phyloP scores from a whole-genome alignment of 2,329 filamentous ascomycete genomes.

The Periconia sp. region DNA sequence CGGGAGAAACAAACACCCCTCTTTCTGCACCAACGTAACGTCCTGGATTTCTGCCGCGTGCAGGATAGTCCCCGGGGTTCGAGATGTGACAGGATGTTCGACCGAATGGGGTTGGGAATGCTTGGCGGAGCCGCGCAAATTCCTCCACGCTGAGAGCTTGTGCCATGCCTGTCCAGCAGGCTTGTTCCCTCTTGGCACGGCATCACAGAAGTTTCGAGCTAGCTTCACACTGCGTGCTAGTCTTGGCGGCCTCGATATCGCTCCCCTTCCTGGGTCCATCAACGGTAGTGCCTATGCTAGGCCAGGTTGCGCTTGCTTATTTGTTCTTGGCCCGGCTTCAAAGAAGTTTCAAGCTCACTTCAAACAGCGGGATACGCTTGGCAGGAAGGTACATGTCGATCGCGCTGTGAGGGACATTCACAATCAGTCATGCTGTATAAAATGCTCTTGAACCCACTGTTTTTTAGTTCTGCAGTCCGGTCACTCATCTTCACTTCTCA shows the following conservation, averaged over 20 bases:
- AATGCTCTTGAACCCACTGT: conserved; percentile 21
- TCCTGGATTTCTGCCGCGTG: neutral
- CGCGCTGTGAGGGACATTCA: conserved; percentile 5
- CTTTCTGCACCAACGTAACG: conserved; percentile 2
- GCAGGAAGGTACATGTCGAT: conserved; percentile 19
- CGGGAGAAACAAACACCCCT: conserved; percentile 13
- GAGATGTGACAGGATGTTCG: conserved; percentile 12
- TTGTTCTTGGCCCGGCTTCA: conserved; percentile 40
- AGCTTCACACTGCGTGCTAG: conserved; percentile 31
- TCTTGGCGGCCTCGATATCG: conserved; percentile 28
- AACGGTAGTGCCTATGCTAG: neutral
- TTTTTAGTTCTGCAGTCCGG: conserved; percentile 38
- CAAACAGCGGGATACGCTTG: conserved; percentile 37
- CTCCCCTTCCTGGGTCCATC: conserved; percentile 14
- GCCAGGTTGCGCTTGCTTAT: conserved; percentile 17
- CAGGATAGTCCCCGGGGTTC: neutral
- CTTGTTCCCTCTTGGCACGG: conserved; percentile 31
- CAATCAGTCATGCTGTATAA: conserved; percentile 27
- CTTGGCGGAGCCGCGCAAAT: conserved; percentile 9
- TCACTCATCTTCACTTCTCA: conserved; percentile 41
- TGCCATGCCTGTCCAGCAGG: conserved; percentile 15
- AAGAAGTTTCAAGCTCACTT: conserved; percentile 41
- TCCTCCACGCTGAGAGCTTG: conserved; percentile 14
- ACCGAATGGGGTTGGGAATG: conserved; percentile 1
- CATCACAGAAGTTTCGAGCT: conserved; percentile 39